Evolutionary conservation across 176 grass and related monocot genomes (phyloP), one percentile per base, ranked within the genome.

Genomic region (Avena atlantica): DNA sequence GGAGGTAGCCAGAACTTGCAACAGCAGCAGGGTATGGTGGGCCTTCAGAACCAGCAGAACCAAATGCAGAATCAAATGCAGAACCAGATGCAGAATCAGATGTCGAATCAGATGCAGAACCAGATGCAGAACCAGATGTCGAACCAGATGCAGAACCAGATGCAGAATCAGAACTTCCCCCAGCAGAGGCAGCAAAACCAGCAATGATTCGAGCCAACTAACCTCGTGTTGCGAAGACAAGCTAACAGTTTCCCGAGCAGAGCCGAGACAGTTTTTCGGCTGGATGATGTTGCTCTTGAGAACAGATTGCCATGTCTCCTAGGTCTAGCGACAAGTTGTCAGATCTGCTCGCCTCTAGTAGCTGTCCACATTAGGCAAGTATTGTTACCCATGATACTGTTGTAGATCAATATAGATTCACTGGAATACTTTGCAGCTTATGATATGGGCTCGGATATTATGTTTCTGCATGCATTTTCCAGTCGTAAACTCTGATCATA

Each of bases 181-280:
- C 94, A 99, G 83, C 97, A 99, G 78, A 94, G 96, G 52, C 90
- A 91, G 24, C 97, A 94, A 75, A 98, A 96, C 74, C 92, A 96
- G 76, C 94, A 96, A 80, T 94, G 87, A 88, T 51, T 25, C 2
- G 13, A 60, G 49, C 19, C 4, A 59, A 12, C 36, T 24, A 49
- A 71, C 9, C 1, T 1, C 34, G 31, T n/a, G 61, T 71, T 83
- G 29, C 53, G 78, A 45, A 12, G 40, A 7, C 45, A 4, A 78
- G 29, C 0, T 5, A 42, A 83, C 4, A 37, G 25, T n/a, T 16
- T 20, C 31, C 16, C 42, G 19, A 15, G 25, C 62, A 37, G 64
- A 69, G 44, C 13, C 11, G 15, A 20, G 19, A 42, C 40, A 2
- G 45, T 55, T 24, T 15, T 67, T 81, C 2, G 10, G 58, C 60